Evolutionary conservation across 768 basidiomycete genomes (phyloP).

Genomic region (Leccinum olivaceopallidum): DNA sequence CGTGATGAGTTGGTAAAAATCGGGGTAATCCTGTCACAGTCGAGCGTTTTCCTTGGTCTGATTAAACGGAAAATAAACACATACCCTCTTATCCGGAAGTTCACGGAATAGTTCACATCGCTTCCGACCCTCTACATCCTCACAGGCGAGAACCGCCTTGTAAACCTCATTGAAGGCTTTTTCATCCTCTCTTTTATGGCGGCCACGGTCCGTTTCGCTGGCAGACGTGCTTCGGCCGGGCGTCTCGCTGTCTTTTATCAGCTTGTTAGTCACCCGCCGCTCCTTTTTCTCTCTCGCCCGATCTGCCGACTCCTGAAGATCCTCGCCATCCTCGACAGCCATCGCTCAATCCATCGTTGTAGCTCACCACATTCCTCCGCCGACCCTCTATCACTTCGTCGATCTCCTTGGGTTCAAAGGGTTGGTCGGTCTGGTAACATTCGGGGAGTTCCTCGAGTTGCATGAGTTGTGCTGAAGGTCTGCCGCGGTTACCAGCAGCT

Average conservation of each 20-base stretch:
- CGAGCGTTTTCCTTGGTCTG: conserved; percentile 13
- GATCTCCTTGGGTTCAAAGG: conserved; percentile 67
- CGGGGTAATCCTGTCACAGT: conserved; percentile 73
- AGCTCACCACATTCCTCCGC: conserved; percentile 80
- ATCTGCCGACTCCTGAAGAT: conserved; percentile 71
- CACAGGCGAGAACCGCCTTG: conserved; percentile 69
- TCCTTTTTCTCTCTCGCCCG: conserved; percentile 65
- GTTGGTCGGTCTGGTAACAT: conserved; percentile 85
- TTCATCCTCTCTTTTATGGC: conserved; percentile 76
- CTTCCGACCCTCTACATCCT: conserved; percentile 72
- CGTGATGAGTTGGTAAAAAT: conserved; percentile 88
- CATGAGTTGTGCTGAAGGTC: conserved; percentile 75
- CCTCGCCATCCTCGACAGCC: conserved; percentile 82
- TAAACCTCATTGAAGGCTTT: conserved; percentile 75
- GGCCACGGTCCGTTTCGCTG: conserved; percentile 58
- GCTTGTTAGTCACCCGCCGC: conserved; percentile 58
- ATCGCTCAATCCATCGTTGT: conserved; percentile 91
- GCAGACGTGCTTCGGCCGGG: conserved; percentile 66
- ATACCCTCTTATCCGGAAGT: conserved; percentile 75
- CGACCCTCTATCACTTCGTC: conserved; percentile 65
- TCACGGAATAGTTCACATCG: conserved; percentile 88
- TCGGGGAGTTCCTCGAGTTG: conserved; percentile 88
- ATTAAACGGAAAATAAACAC: conserved; percentile 16
- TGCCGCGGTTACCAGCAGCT: conserved; percentile 71
- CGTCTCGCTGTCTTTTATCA: conserved; percentile 56